A percentile compares a stretch with the other conserved stretches of the same genome.
Evolutionary conservation across 78 protist species (phyloP).

Genomic region (Protostelium mycophagum): DNA sequence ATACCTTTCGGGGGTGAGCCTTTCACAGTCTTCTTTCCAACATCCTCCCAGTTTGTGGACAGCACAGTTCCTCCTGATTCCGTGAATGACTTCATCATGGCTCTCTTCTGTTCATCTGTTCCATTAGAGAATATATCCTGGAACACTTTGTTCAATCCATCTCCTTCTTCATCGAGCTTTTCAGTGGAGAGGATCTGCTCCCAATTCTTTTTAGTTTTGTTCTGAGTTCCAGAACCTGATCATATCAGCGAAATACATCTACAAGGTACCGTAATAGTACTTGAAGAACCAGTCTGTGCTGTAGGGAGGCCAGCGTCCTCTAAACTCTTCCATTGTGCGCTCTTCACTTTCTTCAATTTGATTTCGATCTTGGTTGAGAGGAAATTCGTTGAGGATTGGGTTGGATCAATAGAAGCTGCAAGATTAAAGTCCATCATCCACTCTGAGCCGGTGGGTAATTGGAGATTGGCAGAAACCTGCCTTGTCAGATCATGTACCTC

Average conservation of each 20-base stretch:
- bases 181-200: conserved; percentile 36
- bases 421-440: conserved; percentile 40
- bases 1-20: conserved; percentile 76
- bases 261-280: neutral
- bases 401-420: conserved; percentile 29
- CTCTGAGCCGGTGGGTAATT: conserved; percentile 51
- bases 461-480: conserved; percentile 22
- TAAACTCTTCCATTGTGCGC: conserved; percentile 41
- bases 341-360: conserved; percentile 36
- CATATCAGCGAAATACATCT: no score
- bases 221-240: no score
- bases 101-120: conserved; percentile 72
- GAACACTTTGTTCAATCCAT: conserved; percentile 70
- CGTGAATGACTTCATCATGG: conserved; percentile 89
- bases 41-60: conserved; percentile 92
- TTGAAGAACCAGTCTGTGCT: conserved; percentile 13
- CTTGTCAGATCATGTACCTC: neutral
- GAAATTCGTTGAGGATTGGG: conserved; percentile 14
- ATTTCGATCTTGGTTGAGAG: conserved; percentile 55
- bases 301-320: conserved; percentile 33
- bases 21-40: conserved; percentile 59
- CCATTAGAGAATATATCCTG: conserved; percentile 70
- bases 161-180: conserved; percentile 73
- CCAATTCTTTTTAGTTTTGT: conserved; percentile 73
- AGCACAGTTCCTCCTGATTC: conserved; percentile 92